phyloP scores from a whole-genome alignment of 1,284 basidiomycete species.

The Anthracocystis setariae region DNA sequence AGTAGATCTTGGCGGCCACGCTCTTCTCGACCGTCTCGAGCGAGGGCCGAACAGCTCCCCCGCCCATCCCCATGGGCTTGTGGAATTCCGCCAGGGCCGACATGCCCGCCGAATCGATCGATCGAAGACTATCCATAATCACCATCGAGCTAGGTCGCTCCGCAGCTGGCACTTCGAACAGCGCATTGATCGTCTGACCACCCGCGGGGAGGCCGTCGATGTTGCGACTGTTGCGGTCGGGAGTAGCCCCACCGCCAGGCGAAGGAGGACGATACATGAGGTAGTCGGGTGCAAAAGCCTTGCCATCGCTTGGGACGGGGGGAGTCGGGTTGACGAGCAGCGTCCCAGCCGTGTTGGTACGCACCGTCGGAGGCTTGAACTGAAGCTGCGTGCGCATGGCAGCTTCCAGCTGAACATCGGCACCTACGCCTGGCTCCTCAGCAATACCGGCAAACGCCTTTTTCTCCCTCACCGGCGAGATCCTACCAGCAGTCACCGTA shows the following conservation, averaged over 20 bases:
- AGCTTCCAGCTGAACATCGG: slow-evolving; percentile 29
- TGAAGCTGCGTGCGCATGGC: slow-evolving; percentile 38
- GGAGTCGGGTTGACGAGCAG: slow-evolving; percentile 54
- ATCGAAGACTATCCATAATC: slow-evolving; percentile 44
- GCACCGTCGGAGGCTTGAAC: slow-evolving; percentile 30
- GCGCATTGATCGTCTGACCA: slow-evolving; percentile 41
- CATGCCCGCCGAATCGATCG: slow-evolving; percentile 44
- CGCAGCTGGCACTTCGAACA: slow-evolving; percentile 39
- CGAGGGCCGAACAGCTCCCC: slow-evolving; percentile 69
- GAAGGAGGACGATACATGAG: slow-evolving; percentile 47
- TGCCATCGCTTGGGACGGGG: slow-evolving; percentile 19
- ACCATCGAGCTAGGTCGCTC: slow-evolving; percentile 59
- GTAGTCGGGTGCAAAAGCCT: slow-evolving; percentile 44
- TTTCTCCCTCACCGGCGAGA: slow-evolving; percentile 34
- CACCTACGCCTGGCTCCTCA: slow-evolving; percentile 32
- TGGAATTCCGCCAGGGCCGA: slow-evolving; percentile 27
- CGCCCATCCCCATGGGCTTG: slow-evolving; percentile 16
- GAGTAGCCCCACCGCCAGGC: slow-evolving; percentile 16
- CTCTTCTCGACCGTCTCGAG: slow-evolving; percentile 91
- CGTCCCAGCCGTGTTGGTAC: slow-evolving; percentile 59
- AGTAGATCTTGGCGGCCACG: slow-evolving; percentile 89
- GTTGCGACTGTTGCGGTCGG: slow-evolving; percentile 50
- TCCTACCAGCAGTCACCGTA: slow-evolving; percentile 15
- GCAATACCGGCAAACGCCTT: slow-evolving; percentile 43
- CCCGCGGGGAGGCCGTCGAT: slow-evolving; percentile 57